These are phyloP conservation scores for Candida anutae DNA, from an alignment of 1,139 yeast species.

Conservation along the genomic window DNA sequence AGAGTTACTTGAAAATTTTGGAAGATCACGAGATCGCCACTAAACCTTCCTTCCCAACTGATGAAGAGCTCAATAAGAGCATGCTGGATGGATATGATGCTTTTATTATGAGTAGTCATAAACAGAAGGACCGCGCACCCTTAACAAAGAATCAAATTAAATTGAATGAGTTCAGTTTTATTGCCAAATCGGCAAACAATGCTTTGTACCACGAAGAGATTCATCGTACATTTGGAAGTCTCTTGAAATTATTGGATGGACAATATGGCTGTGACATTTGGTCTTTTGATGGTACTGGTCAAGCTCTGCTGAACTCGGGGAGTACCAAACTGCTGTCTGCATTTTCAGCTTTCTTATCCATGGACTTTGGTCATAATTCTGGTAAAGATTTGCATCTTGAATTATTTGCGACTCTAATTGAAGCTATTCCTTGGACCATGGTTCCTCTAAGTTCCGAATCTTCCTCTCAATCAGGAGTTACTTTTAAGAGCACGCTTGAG, in stretches of 20 bases:
- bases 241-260: constrained; percentile 54
- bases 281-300: constrained; percentile 11
- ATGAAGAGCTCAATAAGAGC: constrained; percentile 34
- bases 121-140: neutral
- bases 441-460: constrained; percentile 27
- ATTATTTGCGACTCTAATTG: constrained; percentile 62
- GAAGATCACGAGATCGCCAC: constrained; percentile 50
- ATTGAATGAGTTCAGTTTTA: constrained; percentile 24
- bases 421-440: constrained; percentile 62
- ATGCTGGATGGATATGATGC: constrained; percentile 8
- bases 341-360: constrained; percentile 43
- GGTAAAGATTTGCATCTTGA: constrained; percentile 42
- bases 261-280: constrained; percentile 45
- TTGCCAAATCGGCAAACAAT: constrained; percentile 38
- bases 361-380: constrained; percentile 29
- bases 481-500: constrained; percentile 61
- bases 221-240: constrained; percentile 50
- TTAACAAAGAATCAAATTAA: constrained; percentile 2
- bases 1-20: constrained; percentile 62
- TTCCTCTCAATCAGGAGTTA: constrained; percentile 33
- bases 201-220: constrained; percentile 67
- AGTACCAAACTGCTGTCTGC: constrained; percentile 18
- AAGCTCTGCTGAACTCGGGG: constrained; percentile 3
- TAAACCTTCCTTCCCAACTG: constrained; percentile 72
- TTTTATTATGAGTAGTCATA: neutral